Percentiles rank a stretch among this genome's conserved stretches.
Conservation (phyloP, 768 basidiomycete species). For the Pholiota microspora region DNA sequence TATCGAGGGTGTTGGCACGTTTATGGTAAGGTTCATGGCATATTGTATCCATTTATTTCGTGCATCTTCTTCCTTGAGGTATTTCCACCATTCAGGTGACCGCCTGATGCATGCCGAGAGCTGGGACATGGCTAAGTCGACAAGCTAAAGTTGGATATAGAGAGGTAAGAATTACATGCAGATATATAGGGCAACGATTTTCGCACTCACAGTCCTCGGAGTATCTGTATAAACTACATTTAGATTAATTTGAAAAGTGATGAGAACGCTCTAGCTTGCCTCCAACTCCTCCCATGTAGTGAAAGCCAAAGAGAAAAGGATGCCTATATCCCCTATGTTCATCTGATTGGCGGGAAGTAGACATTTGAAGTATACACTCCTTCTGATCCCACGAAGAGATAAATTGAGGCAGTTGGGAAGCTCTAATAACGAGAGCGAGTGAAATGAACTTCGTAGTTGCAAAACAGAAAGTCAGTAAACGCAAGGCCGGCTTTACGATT, state of each 20-base stretch:
- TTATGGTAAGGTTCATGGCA: conserved; percentile 27
- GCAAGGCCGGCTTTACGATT: background rate
- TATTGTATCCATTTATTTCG: conserved; percentile 31
- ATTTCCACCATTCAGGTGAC: conserved; percentile 40
- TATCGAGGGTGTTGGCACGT: conserved; percentile 34
- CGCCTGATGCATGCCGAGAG: conserved; percentile 42
- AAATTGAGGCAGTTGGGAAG: background rate
- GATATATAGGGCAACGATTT: background rate
- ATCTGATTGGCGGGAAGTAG: conserved; percentile 16
- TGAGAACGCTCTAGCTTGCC: conserved; percentile 23
- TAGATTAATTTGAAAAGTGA: background rate
- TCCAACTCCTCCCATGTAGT: conserved; percentile 45
- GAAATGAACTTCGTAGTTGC: background rate
- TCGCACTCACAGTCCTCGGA: conserved; percentile 44
- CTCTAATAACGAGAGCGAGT: no score
- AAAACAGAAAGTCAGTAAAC: background rate
- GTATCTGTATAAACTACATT: conserved; percentile 29
- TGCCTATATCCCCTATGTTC: conserved; percentile 43
- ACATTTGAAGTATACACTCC: conserved; percentile 13
- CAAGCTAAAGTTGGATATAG: conserved; percentile 33
- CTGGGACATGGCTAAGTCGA: conserved; percentile 49
- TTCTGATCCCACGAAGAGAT: no score
- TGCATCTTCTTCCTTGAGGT: conserved; percentile 21
- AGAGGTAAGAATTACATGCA: background rate
- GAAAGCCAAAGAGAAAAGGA: conserved; percentile 45